phyloP scores from a whole-genome alignment of 441 rosid species.

The Macaranga tanarius region DNA sequence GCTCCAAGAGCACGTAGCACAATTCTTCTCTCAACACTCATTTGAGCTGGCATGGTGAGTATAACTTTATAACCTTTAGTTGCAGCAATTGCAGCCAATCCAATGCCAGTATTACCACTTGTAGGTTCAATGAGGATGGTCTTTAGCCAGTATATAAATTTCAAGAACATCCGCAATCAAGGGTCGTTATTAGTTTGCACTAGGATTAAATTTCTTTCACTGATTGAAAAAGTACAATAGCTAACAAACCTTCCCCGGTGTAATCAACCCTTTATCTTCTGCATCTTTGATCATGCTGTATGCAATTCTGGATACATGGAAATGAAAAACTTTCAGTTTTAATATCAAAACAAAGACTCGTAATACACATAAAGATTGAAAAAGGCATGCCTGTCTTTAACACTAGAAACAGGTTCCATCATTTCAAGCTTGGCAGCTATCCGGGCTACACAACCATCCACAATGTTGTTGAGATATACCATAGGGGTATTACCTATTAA shows the following conservation, averaged over 20 bases:
- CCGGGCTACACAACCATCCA: conserved; percentile 70
- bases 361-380: too few species aligned
- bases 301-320: conserved; percentile 30
- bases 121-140: conserved; percentile 6
- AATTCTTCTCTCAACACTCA: conserved; percentile 21
- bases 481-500: conserved; percentile 72
- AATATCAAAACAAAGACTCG: too few species aligned
- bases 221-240: not conserved
- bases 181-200: not conserved
- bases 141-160: not conserved
- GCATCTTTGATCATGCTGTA: conserved; percentile 82
- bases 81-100: conserved; percentile 14
- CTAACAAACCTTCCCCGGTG: conserved; percentile 64
- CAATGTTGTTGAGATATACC: conserved; percentile 67
- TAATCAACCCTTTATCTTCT: conserved; percentile 70
- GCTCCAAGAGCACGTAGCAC: conserved; percentile 20
- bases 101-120: conserved; percentile 15
- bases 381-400: conserved; percentile 50
- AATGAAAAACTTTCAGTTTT: too few species aligned
- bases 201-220: not conserved
- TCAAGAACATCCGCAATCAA: not conserved
- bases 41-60: conserved; percentile 11
- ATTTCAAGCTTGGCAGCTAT: conserved; percentile 77
- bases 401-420: conserved; percentile 71
- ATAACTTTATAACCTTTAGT: not conserved